These are phyloP conservation scores for Huntiella bhutanensis DNA, from an alignment of 2,329 filamentous ascomycete genomes.

Conservation along the genomic window DNA sequence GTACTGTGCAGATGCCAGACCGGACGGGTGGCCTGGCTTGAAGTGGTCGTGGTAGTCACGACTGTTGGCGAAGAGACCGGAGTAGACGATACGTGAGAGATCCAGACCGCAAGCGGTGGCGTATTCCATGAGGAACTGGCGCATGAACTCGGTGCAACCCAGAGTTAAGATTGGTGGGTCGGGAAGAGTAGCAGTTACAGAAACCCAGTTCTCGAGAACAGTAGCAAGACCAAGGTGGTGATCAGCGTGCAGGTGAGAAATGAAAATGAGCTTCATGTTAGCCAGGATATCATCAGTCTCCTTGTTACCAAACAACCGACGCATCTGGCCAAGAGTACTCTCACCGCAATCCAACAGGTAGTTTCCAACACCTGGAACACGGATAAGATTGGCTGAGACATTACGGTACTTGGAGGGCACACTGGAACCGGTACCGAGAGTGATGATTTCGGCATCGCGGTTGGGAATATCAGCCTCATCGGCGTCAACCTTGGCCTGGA, in stretches of 20 bases:
- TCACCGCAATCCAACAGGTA: slow-evolving; percentile 88
- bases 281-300: slow-evolving; percentile 53
- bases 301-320: slow-evolving; percentile 47
- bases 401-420: slow-evolving; percentile 86
- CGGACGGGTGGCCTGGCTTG: slow-evolving; percentile 27
- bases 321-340: slow-evolving; percentile 74
- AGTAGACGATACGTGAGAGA: slow-evolving; percentile 30
- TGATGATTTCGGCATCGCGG: slow-evolving; percentile 62
- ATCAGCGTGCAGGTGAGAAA: slow-evolving; percentile 90
- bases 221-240: slow-evolving; percentile 77
- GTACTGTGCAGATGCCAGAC: slow-evolving; percentile 47
- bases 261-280: slow-evolving; percentile 68
- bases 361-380: slow-evolving; percentile 68
- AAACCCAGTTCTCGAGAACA: slow-evolving; percentile 68
- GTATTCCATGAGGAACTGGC: slow-evolving; percentile 63
- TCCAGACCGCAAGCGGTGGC: slow-evolving; percentile 59
- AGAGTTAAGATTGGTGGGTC: slow-evolving; percentile 34
- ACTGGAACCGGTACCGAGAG: slow-evolving; percentile 81
- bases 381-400: slow-evolving; percentile 71
- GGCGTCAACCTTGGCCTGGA: slow-evolving; percentile 29
- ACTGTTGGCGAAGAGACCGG: slow-evolving; percentile 9
- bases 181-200: slow-evolving; percentile 24
- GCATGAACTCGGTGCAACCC: slow-evolving; percentile 52
- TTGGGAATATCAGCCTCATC: slow-evolving; percentile 48
- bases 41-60: slow-evolving; percentile 18